Evolutionary conservation across 2,329 filamentous ascomycete species (phyloP).

Genomic region (Alternaria ventricosa): DNA sequence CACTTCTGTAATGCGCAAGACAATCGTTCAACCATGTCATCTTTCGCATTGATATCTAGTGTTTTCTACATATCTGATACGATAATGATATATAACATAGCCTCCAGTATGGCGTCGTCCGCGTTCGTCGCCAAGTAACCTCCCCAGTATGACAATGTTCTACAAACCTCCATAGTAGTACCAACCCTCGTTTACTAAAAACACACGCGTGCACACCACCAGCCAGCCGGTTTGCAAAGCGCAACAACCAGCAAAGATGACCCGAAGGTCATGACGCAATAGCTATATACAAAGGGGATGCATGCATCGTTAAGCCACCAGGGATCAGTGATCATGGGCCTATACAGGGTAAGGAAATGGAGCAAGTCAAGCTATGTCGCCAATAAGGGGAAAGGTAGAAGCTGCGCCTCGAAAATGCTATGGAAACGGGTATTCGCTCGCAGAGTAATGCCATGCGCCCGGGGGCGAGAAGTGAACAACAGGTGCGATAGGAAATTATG

Average conservation of each 20-base stretch:
- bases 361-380: slow-evolving; percentile 37
- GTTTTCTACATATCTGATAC: slow-evolving; percentile 29
- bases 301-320: slow-evolving; percentile 32
- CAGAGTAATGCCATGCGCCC: slow-evolving; percentile 36
- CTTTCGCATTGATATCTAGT: slow-evolving; percentile 19
- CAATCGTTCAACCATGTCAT: slow-evolving; percentile 7
- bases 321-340: slow-evolving; percentile 21
- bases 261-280: slow-evolving; percentile 30
- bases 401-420: slow-evolving; percentile 48
- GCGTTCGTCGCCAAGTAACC: slow-evolving; percentile 20
- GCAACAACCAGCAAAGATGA: slow-evolving; percentile 22
- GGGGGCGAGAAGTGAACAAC: slow-evolving; percentile 38
- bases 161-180: slow-evolving; percentile 29
- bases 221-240: slow-evolving; percentile 24
- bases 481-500: slow-evolving; percentile 29
- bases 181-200: slow-evolving; percentile 17
- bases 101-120: slow-evolving; percentile 11
- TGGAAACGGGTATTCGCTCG: slow-evolving; percentile 46
- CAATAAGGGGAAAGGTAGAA: slow-evolving; percentile 26
- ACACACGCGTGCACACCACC: slow-evolving; percentile 14
- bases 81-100: slow-evolving; percentile 35
- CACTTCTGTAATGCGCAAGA: slow-evolving; percentile 10
- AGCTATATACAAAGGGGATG: slow-evolving; percentile 41
- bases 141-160: slow-evolving; percentile 21
- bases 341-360: slow-evolving; percentile 28